Evolutionary conservation across 805 yeast genomes (phyloP).

Genomic region (Candida ulmi): DNA sequence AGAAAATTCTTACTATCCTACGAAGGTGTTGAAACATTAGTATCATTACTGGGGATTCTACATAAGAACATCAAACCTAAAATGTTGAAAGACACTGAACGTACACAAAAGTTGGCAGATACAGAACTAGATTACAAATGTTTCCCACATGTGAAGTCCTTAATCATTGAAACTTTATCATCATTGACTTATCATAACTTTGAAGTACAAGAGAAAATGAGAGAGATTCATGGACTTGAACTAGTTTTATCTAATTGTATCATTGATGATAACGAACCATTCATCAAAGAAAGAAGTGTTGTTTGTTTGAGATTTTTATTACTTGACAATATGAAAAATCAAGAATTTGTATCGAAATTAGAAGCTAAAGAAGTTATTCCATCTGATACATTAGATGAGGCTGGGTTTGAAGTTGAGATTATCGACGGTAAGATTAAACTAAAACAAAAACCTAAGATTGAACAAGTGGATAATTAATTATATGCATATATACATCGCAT

Average conservation of each 20-base stretch:
- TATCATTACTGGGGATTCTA: slow-evolving; percentile 24
- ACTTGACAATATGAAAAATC: slow-evolving; percentile 62
- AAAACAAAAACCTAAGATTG: slow-evolving; percentile 26
- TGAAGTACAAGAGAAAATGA: slow-evolving; percentile 58
- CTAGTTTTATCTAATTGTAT: slow-evolving; percentile 74
- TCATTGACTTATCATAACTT: slow-evolving; percentile 46
- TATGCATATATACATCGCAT: not conserved
- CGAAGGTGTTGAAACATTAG: slow-evolving; percentile 29
- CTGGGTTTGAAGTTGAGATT: slow-evolving; percentile 74
- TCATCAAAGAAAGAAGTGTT: slow-evolving; percentile 76
- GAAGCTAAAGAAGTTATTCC: slow-evolving; percentile 70
- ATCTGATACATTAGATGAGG: slow-evolving; percentile 54
- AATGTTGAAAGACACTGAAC: slow-evolving; percentile 18
- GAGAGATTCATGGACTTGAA: slow-evolving; percentile 65
- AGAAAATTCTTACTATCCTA: slow-evolving; percentile 31
- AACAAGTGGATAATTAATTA: not conserved
- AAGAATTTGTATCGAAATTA: slow-evolving; percentile 64
- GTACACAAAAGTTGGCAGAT: slow-evolving; percentile 9
- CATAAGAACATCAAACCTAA: slow-evolving; percentile 30
- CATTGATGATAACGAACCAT: slow-evolving; percentile 86
- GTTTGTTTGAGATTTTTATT: slow-evolving; percentile 69
- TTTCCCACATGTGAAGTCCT: slow-evolving; percentile 63
- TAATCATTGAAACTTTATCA: slow-evolving; percentile 62
- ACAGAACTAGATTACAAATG: slow-evolving; percentile 22
- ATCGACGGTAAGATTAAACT: slow-evolving; percentile 64